Percentiles rank a stretch among this genome's conserved stretches.
phyloP scores from a whole-genome alignment of 2,329 filamentous ascomycete genomes.

The Phialemonium atrogriseum region DNA sequence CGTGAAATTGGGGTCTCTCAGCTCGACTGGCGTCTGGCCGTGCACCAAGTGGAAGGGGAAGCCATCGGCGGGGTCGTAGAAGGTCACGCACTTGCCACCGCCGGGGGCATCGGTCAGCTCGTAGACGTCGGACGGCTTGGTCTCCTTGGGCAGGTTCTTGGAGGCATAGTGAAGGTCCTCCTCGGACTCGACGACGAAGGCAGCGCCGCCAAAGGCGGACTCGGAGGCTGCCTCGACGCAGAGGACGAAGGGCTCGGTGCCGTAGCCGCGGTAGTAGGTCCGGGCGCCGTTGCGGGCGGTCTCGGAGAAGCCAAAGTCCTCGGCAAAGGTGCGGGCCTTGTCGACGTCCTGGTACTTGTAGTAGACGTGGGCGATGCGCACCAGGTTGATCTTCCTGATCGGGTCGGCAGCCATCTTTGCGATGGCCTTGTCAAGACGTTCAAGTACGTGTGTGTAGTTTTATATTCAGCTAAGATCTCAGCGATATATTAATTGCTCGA shows the following conservation, averaged over 20 bases:
- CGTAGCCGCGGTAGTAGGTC: conserved; percentile 55
- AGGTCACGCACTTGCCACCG: conserved; percentile 43
- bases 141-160: conserved; percentile 37
- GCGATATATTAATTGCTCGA: no score
- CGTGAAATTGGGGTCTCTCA: conserved; percentile 30
- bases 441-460: background rate
- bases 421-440: no score
- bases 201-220: conserved; percentile 47
- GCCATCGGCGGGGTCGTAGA: conserved; percentile 44
- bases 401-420: no score
- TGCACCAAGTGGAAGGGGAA: conserved; percentile 50
- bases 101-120: conserved; percentile 43
- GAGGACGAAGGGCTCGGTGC: conserved; percentile 50
- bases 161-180: conserved; percentile 45
- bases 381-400: conserved; percentile 24
- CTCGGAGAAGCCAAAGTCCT: conserved; percentile 39
- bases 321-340: conserved; percentile 30
- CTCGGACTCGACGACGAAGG: conserved; percentile 47
- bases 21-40: conserved; percentile 36
- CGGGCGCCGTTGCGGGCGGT: conserved; percentile 27
- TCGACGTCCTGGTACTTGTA: conserved; percentile 39
- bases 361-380: conserved; percentile 34
- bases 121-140: conserved; percentile 36
- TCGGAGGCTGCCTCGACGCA: conserved; percentile 39
- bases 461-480: no score